Conservation (phyloP, 805 yeast species). For the Ogataea pini region DNA sequence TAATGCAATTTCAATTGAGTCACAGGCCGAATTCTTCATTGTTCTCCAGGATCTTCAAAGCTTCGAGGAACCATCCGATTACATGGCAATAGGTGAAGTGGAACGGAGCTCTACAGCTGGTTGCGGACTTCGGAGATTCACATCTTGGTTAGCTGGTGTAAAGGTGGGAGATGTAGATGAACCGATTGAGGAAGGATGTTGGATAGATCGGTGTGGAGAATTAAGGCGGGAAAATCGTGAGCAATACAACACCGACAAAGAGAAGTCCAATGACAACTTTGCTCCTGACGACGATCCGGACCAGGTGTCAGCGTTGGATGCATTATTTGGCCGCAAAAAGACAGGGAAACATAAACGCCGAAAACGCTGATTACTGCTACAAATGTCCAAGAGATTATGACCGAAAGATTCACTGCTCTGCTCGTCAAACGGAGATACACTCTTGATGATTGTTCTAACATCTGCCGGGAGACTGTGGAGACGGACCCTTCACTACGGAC, state of each 20-base stretch:
- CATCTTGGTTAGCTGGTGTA: slow-evolving; percentile 19
- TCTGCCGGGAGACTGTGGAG: slow-evolving; percentile 1
- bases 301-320: slow-evolving; percentile 24
- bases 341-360: slow-evolving; percentile 3
- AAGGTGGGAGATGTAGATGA: slow-evolving; percentile 21
- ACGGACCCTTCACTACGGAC: background rate
- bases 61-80: slow-evolving; percentile 17
- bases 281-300: background rate
- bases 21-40: slow-evolving; percentile 28
- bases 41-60: slow-evolving; percentile 22
- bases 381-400: slow-evolving; percentile 49
- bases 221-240: slow-evolving; percentile 8
- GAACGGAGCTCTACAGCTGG: slow-evolving; percentile 1
- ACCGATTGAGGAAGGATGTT: slow-evolving; percentile 19
- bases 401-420: slow-evolving; percentile 47
- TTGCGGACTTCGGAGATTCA: slow-evolving; percentile 6
- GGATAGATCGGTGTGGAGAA: slow-evolving; percentile 29
- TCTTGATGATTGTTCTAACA: slow-evolving; percentile 28
- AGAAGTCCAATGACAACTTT: background rate
- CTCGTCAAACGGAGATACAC: slow-evolving; percentile 58
- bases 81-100: slow-evolving; percentile 30
- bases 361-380: slow-evolving; percentile 1
- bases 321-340: slow-evolving; percentile 20
- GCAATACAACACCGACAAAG: background rate
- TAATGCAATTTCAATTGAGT: slow-evolving; percentile 1